Conservation (phyloP, 2,329 filamentous ascomycete genomes). For the Elsinoe ampelina region DNA sequence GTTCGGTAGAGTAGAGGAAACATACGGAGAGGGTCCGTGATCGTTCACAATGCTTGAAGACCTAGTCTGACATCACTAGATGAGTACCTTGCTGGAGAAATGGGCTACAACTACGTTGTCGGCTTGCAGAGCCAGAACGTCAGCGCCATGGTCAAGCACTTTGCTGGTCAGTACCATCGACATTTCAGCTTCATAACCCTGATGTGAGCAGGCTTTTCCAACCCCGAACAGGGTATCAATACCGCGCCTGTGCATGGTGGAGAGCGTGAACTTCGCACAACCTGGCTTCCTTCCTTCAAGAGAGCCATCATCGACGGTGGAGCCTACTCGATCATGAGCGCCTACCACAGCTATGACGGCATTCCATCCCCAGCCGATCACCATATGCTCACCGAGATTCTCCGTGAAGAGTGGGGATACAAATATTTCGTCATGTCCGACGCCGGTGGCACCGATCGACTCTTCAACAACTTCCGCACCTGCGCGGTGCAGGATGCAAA, state of each 20-base stretch:
- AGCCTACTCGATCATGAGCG: constrained; percentile 61
- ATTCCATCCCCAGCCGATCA: constrained; percentile 57
- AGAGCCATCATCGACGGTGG: constrained; percentile 61
- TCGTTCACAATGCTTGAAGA: too few relatives aligned
- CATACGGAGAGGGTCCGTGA: constrained; percentile 47
- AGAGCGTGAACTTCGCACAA: constrained; percentile 46
- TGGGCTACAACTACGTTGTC: constrained; percentile 51
- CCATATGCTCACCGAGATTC: constrained; percentile 57
- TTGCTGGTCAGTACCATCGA: constrained; percentile 39
- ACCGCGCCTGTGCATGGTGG: constrained; percentile 51
- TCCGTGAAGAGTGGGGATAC: constrained; percentile 63
- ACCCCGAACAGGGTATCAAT: constrained; percentile 64
- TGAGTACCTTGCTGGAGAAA: constrained; percentile 57
- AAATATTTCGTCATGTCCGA: constrained; percentile 59
- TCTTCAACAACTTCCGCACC: constrained; percentile 56
- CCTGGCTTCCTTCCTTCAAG: constrained; percentile 52
- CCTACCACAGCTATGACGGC: constrained; percentile 65
- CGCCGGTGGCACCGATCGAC: constrained; percentile 60
- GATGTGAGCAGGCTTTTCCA: constrained; percentile 40
- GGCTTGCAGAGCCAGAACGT: constrained; percentile 58
- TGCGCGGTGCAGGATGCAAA: constrained; percentile 52
- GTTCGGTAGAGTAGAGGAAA: constrained; percentile 66
- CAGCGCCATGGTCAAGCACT: constrained; percentile 67
- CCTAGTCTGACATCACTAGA: constrained; percentile 31
- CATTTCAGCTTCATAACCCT: too few relatives aligned